These are phyloP conservation scores for Trypanosoma avium DNA, from an alignment of 208 protist species.

Conservation along the genomic window DNA sequence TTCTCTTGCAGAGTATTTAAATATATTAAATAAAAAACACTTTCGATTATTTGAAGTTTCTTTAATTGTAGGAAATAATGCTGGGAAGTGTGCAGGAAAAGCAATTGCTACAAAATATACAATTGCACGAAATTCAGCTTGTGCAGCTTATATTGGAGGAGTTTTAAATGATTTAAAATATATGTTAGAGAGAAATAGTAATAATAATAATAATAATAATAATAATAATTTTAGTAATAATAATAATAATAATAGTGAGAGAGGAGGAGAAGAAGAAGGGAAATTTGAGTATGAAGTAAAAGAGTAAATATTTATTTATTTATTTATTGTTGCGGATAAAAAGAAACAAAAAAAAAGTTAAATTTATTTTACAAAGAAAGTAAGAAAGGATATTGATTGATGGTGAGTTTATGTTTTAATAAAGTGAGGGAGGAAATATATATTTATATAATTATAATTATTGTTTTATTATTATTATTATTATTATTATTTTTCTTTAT, in stretches of 20 bases:
- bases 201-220: not conserved
- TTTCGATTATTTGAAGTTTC: conserved; percentile 77
- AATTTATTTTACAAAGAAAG: not conserved
- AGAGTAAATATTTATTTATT: not conserved
- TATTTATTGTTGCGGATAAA: not conserved
- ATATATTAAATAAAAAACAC: no score
- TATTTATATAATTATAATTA: no score
- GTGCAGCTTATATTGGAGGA: conserved; percentile 59
- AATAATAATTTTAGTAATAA: not conserved
- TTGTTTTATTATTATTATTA: no score
- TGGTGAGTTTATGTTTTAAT: no score
- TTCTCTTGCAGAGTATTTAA: no score
- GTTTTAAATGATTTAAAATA: conserved; percentile 52
- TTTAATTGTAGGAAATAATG: conserved; percentile 37
- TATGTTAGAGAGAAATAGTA: conserved; percentile 19
- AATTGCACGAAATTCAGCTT: conserved; percentile 59
- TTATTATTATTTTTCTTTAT: no score
- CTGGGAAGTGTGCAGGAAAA: conserved; percentile 45
- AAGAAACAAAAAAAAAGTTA: not conserved
- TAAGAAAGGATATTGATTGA: no score
- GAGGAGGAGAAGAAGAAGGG: not conserved
- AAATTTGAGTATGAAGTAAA: not conserved
- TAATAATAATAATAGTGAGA: conserved; percentile 1
- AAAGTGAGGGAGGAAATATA: no score
- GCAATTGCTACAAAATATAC: conserved; percentile 69